Evolutionary conservation across 2,329 filamentous ascomycete genomes (phyloP).

Genomic region (Metarhizium brunneum): DNA sequence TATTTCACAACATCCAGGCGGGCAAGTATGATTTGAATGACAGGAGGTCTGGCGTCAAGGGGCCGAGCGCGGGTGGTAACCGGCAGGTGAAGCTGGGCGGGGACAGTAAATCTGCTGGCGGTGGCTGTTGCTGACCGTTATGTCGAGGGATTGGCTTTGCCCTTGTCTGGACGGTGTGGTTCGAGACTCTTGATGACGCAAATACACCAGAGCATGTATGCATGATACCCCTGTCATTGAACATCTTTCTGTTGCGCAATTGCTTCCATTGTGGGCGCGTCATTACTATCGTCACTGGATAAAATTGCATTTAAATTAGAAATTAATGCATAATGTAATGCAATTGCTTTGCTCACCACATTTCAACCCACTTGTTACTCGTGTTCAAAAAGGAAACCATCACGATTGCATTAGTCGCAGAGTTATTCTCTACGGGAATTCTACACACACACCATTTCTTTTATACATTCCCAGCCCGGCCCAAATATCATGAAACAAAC

Average conservation of each 20-base stretch:
- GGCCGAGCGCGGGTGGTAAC: conserved; percentile 42
- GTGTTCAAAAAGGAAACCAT: conserved; percentile 13
- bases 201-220: neutral
- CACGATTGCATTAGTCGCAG: conserved; percentile 20
- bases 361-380: conserved; percentile 6
- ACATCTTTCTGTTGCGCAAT: neutral
- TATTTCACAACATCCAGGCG: conserved; percentile 93
- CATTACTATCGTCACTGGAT: neutral
- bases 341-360: conserved; percentile 7
- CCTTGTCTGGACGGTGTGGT: neutral
- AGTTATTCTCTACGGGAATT: conserved; percentile 12
- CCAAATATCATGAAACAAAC: conserved; percentile 10
- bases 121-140: conserved; percentile 37
- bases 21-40: conserved; percentile 94
- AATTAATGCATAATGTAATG: conserved; percentile 22
- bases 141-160: neutral
- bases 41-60: conserved; percentile 83
- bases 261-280: neutral
- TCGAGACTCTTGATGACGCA: neutral
- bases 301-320: neutral
- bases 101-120: conserved; percentile 27
- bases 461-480: conserved; percentile 13
- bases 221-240: conserved; percentile 5
- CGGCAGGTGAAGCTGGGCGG: conserved; percentile 36
- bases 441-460: conserved; percentile 7